A percentile compares a stretch with the other conserved stretches of the same genome.
Evolutionary conservation across 1,284 basidiomycete genomes (phyloP).

Genomic region (Schizophyllum amplum): DNA sequence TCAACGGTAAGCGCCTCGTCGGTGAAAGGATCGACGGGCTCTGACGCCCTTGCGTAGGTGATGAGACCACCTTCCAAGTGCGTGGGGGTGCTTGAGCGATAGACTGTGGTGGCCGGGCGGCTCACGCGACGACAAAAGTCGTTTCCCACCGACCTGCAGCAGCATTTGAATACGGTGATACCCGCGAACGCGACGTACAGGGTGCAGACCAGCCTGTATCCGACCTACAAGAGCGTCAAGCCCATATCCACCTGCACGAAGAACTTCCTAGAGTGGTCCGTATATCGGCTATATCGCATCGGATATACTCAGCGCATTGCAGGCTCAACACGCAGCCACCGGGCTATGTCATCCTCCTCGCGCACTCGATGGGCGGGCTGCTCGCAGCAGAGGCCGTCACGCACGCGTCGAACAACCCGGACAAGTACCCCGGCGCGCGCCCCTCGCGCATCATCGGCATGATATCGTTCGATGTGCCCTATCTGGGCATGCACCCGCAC

Average conservation of each 20-base stretch:
- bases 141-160: constrained; percentile 45
- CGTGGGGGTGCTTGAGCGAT: constrained; percentile 8
- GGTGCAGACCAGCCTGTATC: constrained; percentile 41
- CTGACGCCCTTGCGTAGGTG: constrained; percentile 22
- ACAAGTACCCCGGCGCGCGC: constrained; percentile 17
- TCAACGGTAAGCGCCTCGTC: constrained; percentile 38
- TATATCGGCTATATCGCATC: background rate
- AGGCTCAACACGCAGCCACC: constrained; percentile 46
- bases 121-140: constrained; percentile 21
- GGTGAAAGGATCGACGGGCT: background rate
- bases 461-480: constrained; percentile 48
- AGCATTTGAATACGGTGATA: constrained; percentile 27
- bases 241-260: constrained; percentile 38
- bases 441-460: constrained; percentile 41
- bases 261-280: constrained; percentile 45
- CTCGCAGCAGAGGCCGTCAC: constrained; percentile 47
- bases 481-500: constrained; percentile 52
- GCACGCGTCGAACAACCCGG: constrained; percentile 25
- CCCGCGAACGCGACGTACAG: constrained; percentile 27
- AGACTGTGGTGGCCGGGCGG: background rate
- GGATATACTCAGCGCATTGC: background rate
- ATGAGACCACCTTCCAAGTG: constrained; percentile 41
- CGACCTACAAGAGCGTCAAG: constrained; percentile 47
- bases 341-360: constrained; percentile 45
- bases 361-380: constrained; percentile 53